Base-by-base conservation (phyloP, 805 yeast genomes). In the Torulaspora microellipsoides region DNA sequence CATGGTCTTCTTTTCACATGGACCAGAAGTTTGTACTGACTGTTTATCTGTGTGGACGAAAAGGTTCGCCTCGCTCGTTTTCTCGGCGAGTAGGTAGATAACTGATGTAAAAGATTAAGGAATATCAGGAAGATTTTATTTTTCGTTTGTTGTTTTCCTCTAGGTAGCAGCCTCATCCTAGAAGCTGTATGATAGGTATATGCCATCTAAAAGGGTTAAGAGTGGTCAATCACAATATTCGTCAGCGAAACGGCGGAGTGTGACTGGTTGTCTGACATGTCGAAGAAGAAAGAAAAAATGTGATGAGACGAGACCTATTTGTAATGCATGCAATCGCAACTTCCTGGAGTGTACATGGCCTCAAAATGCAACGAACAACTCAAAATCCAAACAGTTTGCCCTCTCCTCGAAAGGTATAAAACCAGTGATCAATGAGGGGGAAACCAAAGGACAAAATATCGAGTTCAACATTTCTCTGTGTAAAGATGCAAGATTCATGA, bases 281-380 rank as follows among this genome's bases (percentile, higher is more conserved):
- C 40, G 48, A 25, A 41, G 36, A 36, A 36, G 48, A 45, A 41
- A 35, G 30, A 40, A 45, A 34, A 45, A 45, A 34, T 45, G 48
- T 31, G 48, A 45, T 37, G 48, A 45, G 34, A 25, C 31, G 8
- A 37, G 23, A 29, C 48, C 48, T 12, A 37, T 31, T 15, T 45
- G 48, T 20, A 33, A 27, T 15, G 48, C 42, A 7, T 45, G 48
- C 31, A n/a, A 27, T 20, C 42, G 48, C 20, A 45, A 45, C 39
- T 45, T 40, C 29, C 40, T 45, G 13, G 42, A 45, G 14, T 45
- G 48, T 34, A 28, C 15, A 29, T 45, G 48, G 48, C 46, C 48
- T 25, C 23, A 41, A n/a, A 28, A 14, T 28, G n/a, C 4, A 13
- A 29, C n/a, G 7, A 14, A 35, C 31, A 35, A 15, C 2, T 31